phyloP scores from a whole-genome alignment of 2,329 filamentous ascomycete genomes.

The Epichloe sylvatica region DNA sequence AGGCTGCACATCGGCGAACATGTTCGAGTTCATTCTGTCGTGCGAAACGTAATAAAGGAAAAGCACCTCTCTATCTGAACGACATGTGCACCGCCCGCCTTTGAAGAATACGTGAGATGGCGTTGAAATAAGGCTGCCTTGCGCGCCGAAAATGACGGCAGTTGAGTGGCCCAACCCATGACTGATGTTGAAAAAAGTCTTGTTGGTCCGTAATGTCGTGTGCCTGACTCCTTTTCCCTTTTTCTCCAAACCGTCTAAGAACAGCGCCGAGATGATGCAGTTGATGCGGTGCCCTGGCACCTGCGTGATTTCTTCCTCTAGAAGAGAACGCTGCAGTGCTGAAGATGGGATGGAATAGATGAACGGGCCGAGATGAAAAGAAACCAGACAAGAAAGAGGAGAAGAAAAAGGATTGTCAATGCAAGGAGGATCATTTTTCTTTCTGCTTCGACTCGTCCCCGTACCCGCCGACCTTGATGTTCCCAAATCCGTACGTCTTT shows the following conservation, averaged over 20 bases:
- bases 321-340: background rate
- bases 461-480: slow-evolving; percentile 40
- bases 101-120: slow-evolving; percentile 11
- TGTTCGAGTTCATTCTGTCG: too few relatives aligned
- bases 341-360: background rate
- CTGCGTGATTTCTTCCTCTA: background rate
- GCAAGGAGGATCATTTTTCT: slow-evolving; percentile 10
- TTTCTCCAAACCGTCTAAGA: background rate
- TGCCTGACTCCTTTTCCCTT: background rate
- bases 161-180: slow-evolving; percentile 16
- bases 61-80: too few relatives aligned
- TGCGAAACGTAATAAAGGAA: too few relatives aligned
- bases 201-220: background rate
- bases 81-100: slow-evolving; percentile 6
- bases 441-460: slow-evolving; percentile 36
- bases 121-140: background rate
- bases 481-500: slow-evolving; percentile 43
- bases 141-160: slow-evolving; percentile 13
- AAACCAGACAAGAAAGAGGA: background rate
- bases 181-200: background rate
- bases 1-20: too few relatives aligned
- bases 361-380: background rate
- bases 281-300: background rate
- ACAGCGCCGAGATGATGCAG: slow-evolving; percentile 2
- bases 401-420: background rate